A percentile compares a stretch with the other conserved stretches of the same genome.
phyloP scores from a whole-genome alignment of 495 filamentous ascomycete species.

The Xylaria sp. region DNA sequence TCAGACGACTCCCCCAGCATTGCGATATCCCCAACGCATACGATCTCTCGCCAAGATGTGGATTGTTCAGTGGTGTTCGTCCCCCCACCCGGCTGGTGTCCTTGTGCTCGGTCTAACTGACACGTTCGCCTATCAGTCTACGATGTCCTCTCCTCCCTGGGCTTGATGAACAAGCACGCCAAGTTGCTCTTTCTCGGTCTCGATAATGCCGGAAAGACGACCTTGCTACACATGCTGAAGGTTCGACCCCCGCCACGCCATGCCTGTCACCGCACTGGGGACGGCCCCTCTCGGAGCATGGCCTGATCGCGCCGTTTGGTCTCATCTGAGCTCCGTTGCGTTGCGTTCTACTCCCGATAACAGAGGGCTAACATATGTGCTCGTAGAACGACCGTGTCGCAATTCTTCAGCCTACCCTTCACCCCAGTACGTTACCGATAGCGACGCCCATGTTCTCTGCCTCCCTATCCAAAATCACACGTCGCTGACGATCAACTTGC shows the following conservation, averaged over 20 bases:
- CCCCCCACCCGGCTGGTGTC: slow-evolving; percentile 14
- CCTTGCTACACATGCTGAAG: slow-evolving; percentile 91
- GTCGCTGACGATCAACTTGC: slow-evolving; percentile 37
- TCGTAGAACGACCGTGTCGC: slow-evolving; percentile 90
- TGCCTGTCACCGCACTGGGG: slow-evolving; percentile 9
- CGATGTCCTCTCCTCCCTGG: slow-evolving; percentile 88
- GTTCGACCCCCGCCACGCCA: slow-evolving; percentile 53
- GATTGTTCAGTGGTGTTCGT: slow-evolving; percentile 96
- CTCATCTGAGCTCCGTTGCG: neutral
- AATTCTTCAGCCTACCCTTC: slow-evolving; percentile 86
- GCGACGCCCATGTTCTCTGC: slow-evolving; percentile 26
- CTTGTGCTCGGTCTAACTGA: slow-evolving; percentile 36
- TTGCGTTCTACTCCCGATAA: neutral
- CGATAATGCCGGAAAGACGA: slow-evolving; percentile 98
- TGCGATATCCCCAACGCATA: slow-evolving; percentile 1
- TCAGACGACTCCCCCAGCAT: neutral
- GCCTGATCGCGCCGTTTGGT: slow-evolving; percentile 4
- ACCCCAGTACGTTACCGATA: slow-evolving; percentile 72
- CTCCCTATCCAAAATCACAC: slow-evolving; percentile 21
- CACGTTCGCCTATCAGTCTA: slow-evolving; percentile 67
- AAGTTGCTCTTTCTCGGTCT: slow-evolving; percentile 94
- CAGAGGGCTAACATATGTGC: slow-evolving; percentile 25
- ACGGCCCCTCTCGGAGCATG: slow-evolving; percentile 7
- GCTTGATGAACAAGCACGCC: slow-evolving; percentile 94
- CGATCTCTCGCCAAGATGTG: slow-evolving; percentile 69